phyloP scores from a whole-genome alignment of 768 basidiomycete species.

The Rhizopogon roseolus region DNA sequence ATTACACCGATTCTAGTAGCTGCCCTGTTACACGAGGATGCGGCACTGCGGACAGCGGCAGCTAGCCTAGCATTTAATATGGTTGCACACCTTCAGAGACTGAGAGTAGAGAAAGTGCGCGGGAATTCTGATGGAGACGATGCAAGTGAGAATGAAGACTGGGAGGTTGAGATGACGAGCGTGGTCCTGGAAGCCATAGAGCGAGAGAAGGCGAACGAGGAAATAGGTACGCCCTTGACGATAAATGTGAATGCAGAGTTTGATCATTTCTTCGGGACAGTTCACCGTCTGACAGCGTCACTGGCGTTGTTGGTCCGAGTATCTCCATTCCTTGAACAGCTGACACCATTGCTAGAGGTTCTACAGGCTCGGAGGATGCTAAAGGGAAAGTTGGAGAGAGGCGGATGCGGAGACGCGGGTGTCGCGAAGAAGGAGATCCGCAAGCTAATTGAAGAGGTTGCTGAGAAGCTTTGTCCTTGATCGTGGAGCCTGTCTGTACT shows the following conservation, averaged over 20 bases:
- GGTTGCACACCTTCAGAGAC: constrained; percentile 60
- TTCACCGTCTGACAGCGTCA: constrained; percentile 78
- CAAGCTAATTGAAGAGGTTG: constrained; percentile 64
- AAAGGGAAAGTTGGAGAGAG: constrained; percentile 50
- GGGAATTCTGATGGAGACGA: constrained; percentile 29
- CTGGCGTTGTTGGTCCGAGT: constrained; percentile 72
- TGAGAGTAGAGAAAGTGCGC: constrained; percentile 40
- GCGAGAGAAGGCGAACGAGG: constrained; percentile 68
- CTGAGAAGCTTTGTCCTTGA: constrained; percentile 31
- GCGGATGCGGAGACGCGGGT: constrained; percentile 45
- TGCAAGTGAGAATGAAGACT: constrained; percentile 64
- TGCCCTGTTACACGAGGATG: constrained; percentile 65
- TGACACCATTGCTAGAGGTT: constrained; percentile 61
- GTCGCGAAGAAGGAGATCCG: constrained; percentile 63
- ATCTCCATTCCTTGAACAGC: constrained; percentile 63
- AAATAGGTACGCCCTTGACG: constrained; percentile 60
- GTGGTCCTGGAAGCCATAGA: constrained; percentile 78
- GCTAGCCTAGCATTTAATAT: constrained; percentile 81
- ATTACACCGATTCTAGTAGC: constrained; percentile 58
- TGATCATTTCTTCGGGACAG: constrained; percentile 29
- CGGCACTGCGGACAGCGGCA: constrained; percentile 66
- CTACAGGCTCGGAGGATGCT: constrained; percentile 57
- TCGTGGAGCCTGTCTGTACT: background rate
- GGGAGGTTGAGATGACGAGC: constrained; percentile 80
- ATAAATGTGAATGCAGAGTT: background rate